phyloP scores from a whole-genome alignment of 2,329 filamentous ascomycete genomes.

The Sporothrix globosa region DNA sequence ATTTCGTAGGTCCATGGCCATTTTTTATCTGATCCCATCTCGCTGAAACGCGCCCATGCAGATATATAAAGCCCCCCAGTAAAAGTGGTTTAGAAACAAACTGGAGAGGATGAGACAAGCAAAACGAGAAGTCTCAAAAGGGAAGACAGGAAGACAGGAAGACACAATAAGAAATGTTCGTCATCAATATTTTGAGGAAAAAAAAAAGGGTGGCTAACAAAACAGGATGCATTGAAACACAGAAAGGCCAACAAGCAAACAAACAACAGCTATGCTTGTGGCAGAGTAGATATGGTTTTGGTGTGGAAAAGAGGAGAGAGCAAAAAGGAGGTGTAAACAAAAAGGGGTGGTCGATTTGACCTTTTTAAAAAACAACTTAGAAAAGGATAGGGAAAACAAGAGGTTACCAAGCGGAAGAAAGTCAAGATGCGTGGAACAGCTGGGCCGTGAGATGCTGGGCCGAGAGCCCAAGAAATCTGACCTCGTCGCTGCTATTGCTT shows the following conservation, averaged over 20 bases:
- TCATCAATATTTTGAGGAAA: background rate
- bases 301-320: background rate
- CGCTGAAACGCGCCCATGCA: background rate
- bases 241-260: background rate
- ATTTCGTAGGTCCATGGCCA: background rate
- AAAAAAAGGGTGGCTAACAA: slow-evolving; percentile 9
- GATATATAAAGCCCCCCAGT: background rate
- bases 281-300: background rate
- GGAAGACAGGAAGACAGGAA: background rate
- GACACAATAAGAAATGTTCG: background rate
- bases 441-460: background rate
- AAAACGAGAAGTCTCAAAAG: background rate
- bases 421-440: background rate
- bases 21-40: background rate
- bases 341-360: slow-evolving; percentile 12
- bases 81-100: background rate
- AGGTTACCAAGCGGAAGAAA: background rate
- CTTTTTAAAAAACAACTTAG: background rate
- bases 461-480: background rate
- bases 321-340: background rate
- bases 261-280: background rate
- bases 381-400: background rate
- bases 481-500: background rate
- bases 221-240: background rate
- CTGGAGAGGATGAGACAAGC: background rate